Evolutionary conservation across 345 rosid genomes (phyloP), one percentile per base, ranked within the genome.

Genomic region (Eucalyptus sideroxylon): DNA sequence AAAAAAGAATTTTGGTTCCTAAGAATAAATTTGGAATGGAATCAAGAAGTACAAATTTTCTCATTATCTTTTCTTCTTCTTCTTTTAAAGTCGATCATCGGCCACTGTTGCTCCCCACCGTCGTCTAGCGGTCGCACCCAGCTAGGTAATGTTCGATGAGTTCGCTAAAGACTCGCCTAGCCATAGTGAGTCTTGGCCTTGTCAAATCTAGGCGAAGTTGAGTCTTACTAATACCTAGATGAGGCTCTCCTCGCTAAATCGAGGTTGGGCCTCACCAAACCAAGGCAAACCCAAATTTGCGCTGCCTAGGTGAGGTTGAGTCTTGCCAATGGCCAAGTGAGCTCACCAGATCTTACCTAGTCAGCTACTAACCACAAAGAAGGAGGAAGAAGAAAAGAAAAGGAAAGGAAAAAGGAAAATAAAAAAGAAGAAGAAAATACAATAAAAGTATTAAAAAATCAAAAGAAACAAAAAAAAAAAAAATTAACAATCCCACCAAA

Each of bases 61-160:
- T 53, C 4, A 3, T 53, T 53, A 5, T 53, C 59, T 53, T 4
- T 53, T 53, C 56, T 51, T 51, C 23, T 53, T 51, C 56, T 53
- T 53, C 59, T 8, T 53, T 53, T 19, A 1, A 19, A 19, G 1
- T 0, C 4, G 0, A 1, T 53, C 56, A 53, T 0, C 0, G 23
- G 9, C 9, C 4, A 51, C 0, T 17, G 0, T 3, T 6, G 4
- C 23, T 17, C 8, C 3, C 8, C 8, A 51, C 8, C 1, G 8
- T 6, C 23, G 0, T n/a, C 0, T 0, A 2, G 56, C 1, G 4
- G 24, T 0, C 4, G 0, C 4, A 8, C 1, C 56, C 1, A 0
- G 2, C 1, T 17, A 0, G 24, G 56, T 21, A 0, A 53, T 10
- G 10, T 53, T 4, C 0, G 0, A 2, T 53, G 56, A 19, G 56